These are phyloP conservation scores for Arbutus unedo DNA, from an alignment of 148 eudicot species.

Conservation along the genomic window DNA sequence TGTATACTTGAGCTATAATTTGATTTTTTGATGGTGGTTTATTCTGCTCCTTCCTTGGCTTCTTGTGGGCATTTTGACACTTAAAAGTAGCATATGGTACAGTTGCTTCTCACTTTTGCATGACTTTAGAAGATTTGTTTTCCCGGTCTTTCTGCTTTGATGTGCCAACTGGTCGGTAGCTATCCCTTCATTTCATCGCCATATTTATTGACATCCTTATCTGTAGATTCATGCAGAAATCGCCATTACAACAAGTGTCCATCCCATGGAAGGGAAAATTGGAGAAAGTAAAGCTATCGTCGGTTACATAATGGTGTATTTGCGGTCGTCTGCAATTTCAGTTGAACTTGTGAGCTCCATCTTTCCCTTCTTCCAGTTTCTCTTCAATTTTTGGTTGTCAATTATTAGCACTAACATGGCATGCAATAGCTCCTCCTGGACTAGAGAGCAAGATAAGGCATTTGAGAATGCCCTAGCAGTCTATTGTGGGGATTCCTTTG, in stretches of 20 bases:
- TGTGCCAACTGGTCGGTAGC: constrained; percentile 11
- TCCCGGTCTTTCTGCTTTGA: neutral
- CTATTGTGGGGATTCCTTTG: constrained; percentile 21
- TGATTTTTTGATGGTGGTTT: neutral
- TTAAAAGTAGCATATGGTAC: neutral
- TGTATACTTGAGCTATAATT: neutral
- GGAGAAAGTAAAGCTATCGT: constrained; percentile 15
- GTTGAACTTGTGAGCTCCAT: constrained; percentile 8
- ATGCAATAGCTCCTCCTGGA: constrained; percentile 30
- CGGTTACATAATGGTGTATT: constrained; percentile 18
- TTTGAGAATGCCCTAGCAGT: constrained; percentile 47
- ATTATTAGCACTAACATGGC: constrained; percentile 24
- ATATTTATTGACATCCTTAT: constrained; percentile 19
- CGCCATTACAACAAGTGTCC: constrained; percentile 18
- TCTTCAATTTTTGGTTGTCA: neutral
- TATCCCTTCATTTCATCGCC: neutral
- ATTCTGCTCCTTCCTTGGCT: neutral
- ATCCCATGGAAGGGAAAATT: neutral
- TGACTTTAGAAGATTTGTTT: constrained; percentile 4
- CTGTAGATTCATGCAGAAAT: constrained; percentile 11
- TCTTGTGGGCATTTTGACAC: neutral
- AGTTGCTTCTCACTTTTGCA: constrained; percentile 12
- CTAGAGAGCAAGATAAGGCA: constrained; percentile 42
- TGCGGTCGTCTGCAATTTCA: neutral
- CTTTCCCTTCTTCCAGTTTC: neutral